Base-by-base conservation (phyloP, 768 basidiomycete genomes). In the Mycena rebaudengoi region DNA sequence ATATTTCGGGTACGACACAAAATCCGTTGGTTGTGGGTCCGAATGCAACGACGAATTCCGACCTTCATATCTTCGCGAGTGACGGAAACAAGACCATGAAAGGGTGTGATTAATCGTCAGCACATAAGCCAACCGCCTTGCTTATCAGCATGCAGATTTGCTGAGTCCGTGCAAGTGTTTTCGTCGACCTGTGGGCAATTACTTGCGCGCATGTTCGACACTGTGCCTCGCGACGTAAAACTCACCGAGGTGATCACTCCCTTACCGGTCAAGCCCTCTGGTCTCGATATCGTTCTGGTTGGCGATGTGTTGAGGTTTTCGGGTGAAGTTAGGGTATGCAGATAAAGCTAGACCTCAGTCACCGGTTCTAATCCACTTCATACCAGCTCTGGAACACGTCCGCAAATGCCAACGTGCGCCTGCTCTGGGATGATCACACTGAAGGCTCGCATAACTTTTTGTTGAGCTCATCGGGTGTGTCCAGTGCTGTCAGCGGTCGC, bases 1-100 rank as follows among this genome's bases (percentile, higher is more conserved):
- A 41, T 14, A 45, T 62, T 16, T 25, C 41, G 5, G 61, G 61
- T 3, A 54, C 61, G 20, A 44, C 52, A 8, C 35, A 35, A 13
- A 48, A 62, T 46, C 52, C 52, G 6, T 32, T 62, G 16, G 41
- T 48, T 11, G 61, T 48, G 14, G 51, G 52, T 5, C 16, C 26
- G 21, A 62, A 62, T 35, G 37, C 29, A 4, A 62, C 61, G 11
- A 62, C 53, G 25, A 45, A 45, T 26, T 45, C 44, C 16, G 44
- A 45, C 44, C 25, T 25, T 23, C 44, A 26, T 30, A 63, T 63
- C 13, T 63, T 63, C 21, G 44, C 18, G 1, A 53, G 51, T 14
- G 61, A 63, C 20, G 53, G 44, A 4, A 63, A 63, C 33, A 35
- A 16, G 13, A 63, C 61, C 14, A 63, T 63, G 61, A 8, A 6